Evolutionary conservation across 2,329 filamentous ascomycete species (phyloP).

Genomic region (Xylaria sp.): DNA sequence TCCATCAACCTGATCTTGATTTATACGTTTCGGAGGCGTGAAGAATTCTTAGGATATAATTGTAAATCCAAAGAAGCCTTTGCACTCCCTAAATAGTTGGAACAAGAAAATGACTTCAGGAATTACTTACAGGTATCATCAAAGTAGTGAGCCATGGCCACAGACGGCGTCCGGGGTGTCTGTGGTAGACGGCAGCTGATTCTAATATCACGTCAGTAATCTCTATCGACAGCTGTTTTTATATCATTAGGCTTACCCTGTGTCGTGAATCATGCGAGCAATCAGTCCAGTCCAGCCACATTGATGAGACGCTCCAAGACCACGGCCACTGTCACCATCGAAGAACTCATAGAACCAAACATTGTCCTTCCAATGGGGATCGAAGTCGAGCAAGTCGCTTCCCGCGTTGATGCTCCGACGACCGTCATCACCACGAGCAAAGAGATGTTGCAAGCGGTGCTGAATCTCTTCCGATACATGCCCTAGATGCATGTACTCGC

Average conservation of each 20-base stretch:
- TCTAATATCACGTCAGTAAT: slow-evolving; percentile 63
- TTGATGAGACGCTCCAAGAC: slow-evolving; percentile 91
- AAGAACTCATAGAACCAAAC: slow-evolving; percentile 99
- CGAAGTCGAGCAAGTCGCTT: slow-evolving; percentile 87
- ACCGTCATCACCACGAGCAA: slow-evolving; percentile 84
- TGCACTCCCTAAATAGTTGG: background rate
- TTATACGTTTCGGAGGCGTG: background rate
- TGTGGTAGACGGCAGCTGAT: slow-evolving; percentile 91
- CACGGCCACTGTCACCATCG: slow-evolving; percentile 89
- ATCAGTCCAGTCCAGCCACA: slow-evolving; percentile 97
- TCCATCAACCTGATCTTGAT: background rate
- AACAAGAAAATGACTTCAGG: background rate
- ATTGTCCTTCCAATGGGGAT: slow-evolving; percentile 91
- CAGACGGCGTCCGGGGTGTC: slow-evolving; percentile 87
- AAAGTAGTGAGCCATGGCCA: slow-evolving; percentile 91
- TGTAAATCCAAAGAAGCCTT: background rate
- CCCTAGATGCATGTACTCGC: slow-evolving; percentile 94
- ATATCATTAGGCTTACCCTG: slow-evolving; percentile 73
- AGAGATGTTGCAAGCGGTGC: slow-evolving; percentile 91
- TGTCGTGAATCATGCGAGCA: slow-evolving; percentile 97
- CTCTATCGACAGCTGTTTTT: background rate
- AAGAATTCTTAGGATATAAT: background rate
- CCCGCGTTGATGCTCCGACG: slow-evolving; percentile 88
- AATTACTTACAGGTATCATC: slow-evolving; percentile 74
- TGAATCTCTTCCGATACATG: slow-evolving; percentile 96